phyloP scores from a whole-genome alignment of 2,329 filamentous ascomycete species.

The Apiospora aurea region DNA sequence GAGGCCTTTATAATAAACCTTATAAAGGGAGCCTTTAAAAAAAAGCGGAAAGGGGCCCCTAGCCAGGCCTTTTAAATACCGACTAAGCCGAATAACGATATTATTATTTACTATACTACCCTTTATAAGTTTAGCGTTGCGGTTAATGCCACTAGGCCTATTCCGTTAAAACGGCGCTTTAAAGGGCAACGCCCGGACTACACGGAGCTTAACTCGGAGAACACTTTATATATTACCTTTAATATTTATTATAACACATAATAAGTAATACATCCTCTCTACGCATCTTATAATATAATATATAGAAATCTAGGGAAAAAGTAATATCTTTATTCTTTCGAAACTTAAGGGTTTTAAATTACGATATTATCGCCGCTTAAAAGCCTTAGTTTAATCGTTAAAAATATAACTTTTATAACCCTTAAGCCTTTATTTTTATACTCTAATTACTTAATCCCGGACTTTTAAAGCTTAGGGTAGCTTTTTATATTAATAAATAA shows the following conservation, averaged over 20 bases:
- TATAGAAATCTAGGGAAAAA: not conserved
- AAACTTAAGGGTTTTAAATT: not conserved
- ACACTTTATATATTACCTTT: not conserved
- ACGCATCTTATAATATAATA: constrained; percentile 10
- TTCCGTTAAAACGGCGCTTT: too few species aligned
- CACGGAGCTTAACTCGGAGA: not conserved
- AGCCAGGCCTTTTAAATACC: too few species aligned
- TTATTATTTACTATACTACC: too few species aligned
- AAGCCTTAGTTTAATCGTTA: not conserved
- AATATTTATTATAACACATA: not conserved
- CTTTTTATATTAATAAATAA: not conserved
- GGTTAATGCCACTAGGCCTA: too few species aligned
- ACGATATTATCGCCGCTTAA: not conserved
- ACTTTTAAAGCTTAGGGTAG: not conserved
- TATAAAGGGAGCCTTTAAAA: too few species aligned
- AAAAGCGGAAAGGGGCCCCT: too few species aligned
- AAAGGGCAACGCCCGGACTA: too few species aligned
- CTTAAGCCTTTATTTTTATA: not conserved
- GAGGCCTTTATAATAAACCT: too few species aligned
- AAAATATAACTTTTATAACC: not conserved
- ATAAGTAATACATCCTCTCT: not conserved
- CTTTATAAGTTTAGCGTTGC: too few species aligned
- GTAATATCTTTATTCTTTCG: not conserved
- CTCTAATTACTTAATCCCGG: not conserved
- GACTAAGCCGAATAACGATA: too few species aligned